Evolutionary conservation across 495 filamentous ascomycete species (phyloP).

Genomic region (Evernia prunastri): DNA sequence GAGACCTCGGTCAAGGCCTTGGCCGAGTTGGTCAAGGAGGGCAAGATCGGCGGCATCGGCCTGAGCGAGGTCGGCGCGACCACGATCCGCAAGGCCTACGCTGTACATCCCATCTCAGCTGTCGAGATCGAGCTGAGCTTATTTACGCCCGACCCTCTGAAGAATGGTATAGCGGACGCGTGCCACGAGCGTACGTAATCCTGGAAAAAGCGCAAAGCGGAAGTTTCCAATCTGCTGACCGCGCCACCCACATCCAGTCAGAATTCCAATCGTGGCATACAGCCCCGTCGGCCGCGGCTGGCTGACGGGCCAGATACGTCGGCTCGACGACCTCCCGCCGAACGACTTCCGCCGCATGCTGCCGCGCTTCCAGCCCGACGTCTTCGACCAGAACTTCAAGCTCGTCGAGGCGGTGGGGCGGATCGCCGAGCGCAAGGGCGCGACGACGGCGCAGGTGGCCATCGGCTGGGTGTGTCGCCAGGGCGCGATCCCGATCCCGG

Average conservation of each 20-base stretch:
- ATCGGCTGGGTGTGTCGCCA: background rate
- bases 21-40: background rate
- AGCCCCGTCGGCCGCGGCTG: background rate
- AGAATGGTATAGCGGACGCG: conserved; percentile 55
- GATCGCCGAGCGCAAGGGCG: background rate
- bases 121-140: conserved; percentile 77
- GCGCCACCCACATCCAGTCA: background rate
- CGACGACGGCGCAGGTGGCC: background rate
- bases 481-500: conserved; percentile 2
- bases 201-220: too few relatives aligned
- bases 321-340: background rate
- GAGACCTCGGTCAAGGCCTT: background rate
- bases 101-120: conserved; percentile 59
- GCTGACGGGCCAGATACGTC: background rate
- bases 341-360: background rate
- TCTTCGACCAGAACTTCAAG: background rate
- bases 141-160: conserved; percentile 56
- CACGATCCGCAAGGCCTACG: conserved; percentile 67
- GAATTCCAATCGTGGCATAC: background rate
- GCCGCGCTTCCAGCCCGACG: background rate
- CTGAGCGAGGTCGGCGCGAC: conserved; percentile 65
- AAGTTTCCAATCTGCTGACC: background rate
- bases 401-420: background rate
- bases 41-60: conserved; percentile 61
- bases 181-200: background rate